Percentiles rank a stretch among this genome's conserved stretches.
These are phyloP conservation scores for Zygosaccharomyces pseudobailii DNA, from an alignment of 1,139 yeast species.

Conservation along the genomic window DNA sequence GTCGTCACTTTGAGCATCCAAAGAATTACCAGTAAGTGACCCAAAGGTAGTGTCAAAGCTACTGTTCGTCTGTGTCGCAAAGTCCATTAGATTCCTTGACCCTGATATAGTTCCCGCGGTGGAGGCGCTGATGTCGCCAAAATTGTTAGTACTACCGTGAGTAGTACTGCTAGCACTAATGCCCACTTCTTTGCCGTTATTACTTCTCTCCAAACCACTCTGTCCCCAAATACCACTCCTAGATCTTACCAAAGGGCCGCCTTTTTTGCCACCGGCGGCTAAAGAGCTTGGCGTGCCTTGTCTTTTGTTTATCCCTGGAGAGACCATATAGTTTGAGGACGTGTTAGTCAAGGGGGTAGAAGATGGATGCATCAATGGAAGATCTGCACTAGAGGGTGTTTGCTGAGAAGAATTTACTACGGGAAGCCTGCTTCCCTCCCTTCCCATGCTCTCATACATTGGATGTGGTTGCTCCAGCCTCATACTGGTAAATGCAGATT, in stretches of 20 bases:
- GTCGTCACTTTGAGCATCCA: background rate
- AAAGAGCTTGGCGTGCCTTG: slow-evolving; percentile 1
- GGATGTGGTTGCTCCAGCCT: slow-evolving; percentile 9
- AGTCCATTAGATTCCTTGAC: slow-evolving; percentile 4
- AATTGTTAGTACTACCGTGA: background rate
- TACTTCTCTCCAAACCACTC: background rate
- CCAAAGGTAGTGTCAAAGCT: slow-evolving; percentile 8
- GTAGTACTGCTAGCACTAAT: background rate
- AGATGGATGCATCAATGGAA: background rate
- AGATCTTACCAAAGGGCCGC: background rate
- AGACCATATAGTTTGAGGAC: slow-evolving; percentile 1
- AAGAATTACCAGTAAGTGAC: background rate
- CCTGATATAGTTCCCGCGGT: slow-evolving; percentile 6
- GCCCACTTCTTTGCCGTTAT: background rate
- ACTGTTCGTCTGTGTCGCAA: slow-evolving; percentile 3
- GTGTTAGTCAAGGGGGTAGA: background rate
- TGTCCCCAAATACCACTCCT: slow-evolving; percentile 3
- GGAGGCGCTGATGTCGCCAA: slow-evolving; percentile 3
- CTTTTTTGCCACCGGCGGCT: slow-evolving; percentile 4
- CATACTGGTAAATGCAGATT: slow-evolving; percentile 12
- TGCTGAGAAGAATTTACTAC: slow-evolving; percentile 8
- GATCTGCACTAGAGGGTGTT: slow-evolving; percentile 1
- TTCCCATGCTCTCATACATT: slow-evolving; percentile 9
- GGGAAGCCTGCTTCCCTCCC: slow-evolving; percentile 15
- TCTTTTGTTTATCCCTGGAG: slow-evolving; percentile 1